These are phyloP conservation scores for Hibiscus trionum DNA, from an alignment of 345 rosid species.

Conservation along the genomic window DNA sequence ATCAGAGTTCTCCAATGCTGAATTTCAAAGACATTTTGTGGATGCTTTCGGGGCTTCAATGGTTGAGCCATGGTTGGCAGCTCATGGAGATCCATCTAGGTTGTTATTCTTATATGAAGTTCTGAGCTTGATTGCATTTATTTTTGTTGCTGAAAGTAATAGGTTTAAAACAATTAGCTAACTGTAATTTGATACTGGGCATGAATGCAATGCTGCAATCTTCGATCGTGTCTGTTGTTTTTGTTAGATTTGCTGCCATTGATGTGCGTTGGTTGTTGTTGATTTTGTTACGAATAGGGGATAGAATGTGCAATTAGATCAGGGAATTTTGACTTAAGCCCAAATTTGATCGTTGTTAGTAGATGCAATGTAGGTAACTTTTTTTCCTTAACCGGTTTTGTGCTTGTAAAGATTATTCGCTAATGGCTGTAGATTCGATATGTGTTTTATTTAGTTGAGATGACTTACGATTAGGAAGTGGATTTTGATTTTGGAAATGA, in stretches of 20 bases:
- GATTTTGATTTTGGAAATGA: background rate
- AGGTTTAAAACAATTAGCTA: background rate
- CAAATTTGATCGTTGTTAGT: background rate
- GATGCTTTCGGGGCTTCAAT: slow-evolving; percentile 78
- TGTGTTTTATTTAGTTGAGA: background rate
- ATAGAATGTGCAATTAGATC: background rate
- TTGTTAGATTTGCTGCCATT: background rate
- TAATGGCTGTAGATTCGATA: background rate
- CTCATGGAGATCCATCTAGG: slow-evolving; percentile 97
- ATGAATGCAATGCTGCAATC: background rate
- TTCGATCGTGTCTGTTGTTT: background rate
- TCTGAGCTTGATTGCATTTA: slow-evolving; percentile 8
- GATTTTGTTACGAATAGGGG: background rate
- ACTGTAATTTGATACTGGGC: background rate
- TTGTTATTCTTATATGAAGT: slow-evolving; percentile 14
- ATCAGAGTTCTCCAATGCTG: slow-evolving; percentile 61
- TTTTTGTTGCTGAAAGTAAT: background rate
- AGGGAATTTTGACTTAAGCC: background rate
- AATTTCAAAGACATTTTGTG: slow-evolving; percentile 52
- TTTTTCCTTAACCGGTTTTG: background rate
- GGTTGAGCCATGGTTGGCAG: slow-evolving; percentile 96
- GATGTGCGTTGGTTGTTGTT: background rate
- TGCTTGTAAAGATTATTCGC: background rate
- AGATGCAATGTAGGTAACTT: background rate
- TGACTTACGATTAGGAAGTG: background rate